Percentiles rank a stretch among this genome's conserved stretches.
Conservation (phyloP, 768 basidiomycete genomes). For the Tricholoma terreum region DNA sequence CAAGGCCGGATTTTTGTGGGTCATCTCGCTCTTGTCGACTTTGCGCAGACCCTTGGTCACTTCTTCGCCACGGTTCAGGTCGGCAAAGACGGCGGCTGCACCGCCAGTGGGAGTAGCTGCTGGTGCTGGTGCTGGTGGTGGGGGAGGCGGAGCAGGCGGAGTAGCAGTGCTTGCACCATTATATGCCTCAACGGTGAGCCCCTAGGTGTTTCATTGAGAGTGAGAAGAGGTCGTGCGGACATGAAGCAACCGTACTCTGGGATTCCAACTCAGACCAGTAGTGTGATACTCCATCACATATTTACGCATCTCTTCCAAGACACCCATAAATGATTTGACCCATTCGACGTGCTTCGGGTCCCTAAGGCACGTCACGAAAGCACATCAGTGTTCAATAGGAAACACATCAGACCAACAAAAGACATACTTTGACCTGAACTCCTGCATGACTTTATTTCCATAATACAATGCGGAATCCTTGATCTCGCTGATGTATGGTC, state of each 20-base stretch:
- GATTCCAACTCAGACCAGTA: slow-evolving; percentile 87
- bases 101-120: slow-evolving; percentile 47
- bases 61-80: slow-evolving; percentile 84
- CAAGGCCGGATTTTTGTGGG: slow-evolving; percentile 94
- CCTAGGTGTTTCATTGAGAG: slow-evolving; percentile 36
- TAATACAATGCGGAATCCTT: slow-evolving; percentile 89
- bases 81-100: slow-evolving; percentile 81
- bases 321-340: slow-evolving; percentile 66
- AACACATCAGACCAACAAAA: background rate
- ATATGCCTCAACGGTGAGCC: slow-evolving; percentile 55
- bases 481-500: slow-evolving; percentile 71
- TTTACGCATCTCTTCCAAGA: slow-evolving; percentile 76
- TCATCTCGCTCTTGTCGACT: slow-evolving; percentile 96
- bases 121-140: slow-evolving; percentile 41
- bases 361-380: slow-evolving; percentile 38
- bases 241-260: slow-evolving; percentile 47
- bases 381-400: background rate
- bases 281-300: slow-evolving; percentile 86
- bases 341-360: slow-evolving; percentile 87
- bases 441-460: slow-evolving; percentile 85
- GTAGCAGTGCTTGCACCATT: slow-evolving; percentile 38
- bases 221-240: background rate
- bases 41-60: slow-evolving; percentile 91
- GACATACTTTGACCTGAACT: slow-evolving; percentile 86
- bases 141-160: slow-evolving; percentile 54